Conservation (phyloP, 2,329 filamentous ascomycete genomes). For the Penicillium decumbens region DNA sequence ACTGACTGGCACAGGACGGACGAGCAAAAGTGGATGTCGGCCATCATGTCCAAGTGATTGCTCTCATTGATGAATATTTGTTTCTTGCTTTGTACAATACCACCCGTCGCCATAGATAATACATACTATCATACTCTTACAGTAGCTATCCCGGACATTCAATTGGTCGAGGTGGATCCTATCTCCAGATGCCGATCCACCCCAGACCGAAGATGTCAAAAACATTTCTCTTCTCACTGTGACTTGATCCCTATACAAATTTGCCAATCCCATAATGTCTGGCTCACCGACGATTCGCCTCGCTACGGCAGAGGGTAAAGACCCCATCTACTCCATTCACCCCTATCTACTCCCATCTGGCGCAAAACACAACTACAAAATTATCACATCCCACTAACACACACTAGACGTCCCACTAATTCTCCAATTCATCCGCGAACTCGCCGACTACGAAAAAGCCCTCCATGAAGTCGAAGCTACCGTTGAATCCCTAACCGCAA, state of each 20-base stretch:
- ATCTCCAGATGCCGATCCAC: neutral
- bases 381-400: constrained; percentile 4
- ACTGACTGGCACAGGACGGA: constrained; percentile 53
- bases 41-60: constrained; percentile 54
- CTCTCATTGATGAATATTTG: constrained; percentile 1
- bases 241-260: neutral
- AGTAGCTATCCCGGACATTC: neutral
- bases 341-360: neutral
- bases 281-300: constrained; percentile 38
- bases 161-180: neutral
- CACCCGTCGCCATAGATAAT: constrained; percentile 11
- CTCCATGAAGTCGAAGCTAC: constrained; percentile 72
- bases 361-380: neutral
- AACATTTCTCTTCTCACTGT: neutral
- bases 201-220: neutral
- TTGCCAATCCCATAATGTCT: constrained; percentile 24
- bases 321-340: too few relatives aligned
- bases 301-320: constrained; percentile 38
- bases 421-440: constrained; percentile 72
- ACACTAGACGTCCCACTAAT: constrained; percentile 72
- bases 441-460: constrained; percentile 83
- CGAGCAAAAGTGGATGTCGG: constrained; percentile 80
- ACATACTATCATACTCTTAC: neutral
- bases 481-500: constrained; percentile 63
- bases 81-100: constrained; percentile 13